phyloP scores from a whole-genome alignment of 2,329 filamentous ascomycete genomes.

The Reticulascus tulasneorum region DNA sequence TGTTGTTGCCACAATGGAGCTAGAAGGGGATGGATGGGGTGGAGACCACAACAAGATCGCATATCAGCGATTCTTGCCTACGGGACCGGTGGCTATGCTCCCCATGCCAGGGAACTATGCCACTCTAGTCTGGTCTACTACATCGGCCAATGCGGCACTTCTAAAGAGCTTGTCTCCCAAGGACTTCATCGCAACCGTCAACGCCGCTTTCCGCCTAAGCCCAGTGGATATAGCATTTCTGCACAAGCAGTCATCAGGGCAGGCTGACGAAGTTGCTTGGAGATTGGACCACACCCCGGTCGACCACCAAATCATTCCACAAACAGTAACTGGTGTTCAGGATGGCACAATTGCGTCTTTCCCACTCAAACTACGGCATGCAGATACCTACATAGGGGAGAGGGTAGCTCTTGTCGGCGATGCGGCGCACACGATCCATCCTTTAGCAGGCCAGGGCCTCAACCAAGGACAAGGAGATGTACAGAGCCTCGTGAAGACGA shows the following conservation, averaged over 20 bases:
- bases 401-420: constrained; percentile 91
- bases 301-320: constrained; percentile 55
- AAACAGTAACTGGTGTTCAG: constrained; percentile 67
- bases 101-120: constrained; percentile 80
- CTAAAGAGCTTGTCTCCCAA: constrained; percentile 69
- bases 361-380: constrained; percentile 85
- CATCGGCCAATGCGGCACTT: constrained; percentile 70
- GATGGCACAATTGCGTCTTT: constrained; percentile 81
- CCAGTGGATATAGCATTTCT: constrained; percentile 79
- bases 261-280: constrained; percentile 81
- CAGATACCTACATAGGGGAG: constrained; percentile 87
- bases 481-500: constrained; percentile 68
- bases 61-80: constrained; percentile 92
- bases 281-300: constrained; percentile 66
- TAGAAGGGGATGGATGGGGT: constrained; percentile 58
- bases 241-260: constrained; percentile 57
- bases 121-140: constrained; percentile 93
- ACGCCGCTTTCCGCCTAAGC: constrained; percentile 83
- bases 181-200: constrained; percentile 84
- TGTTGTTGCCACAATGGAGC: constrained; percentile 80
- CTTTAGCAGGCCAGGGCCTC: constrained; percentile 87
- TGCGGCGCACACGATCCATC: constrained; percentile 92
- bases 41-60: constrained; percentile 64
- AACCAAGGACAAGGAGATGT: constrained; percentile 93
- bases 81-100: constrained; percentile 85